Evolutionary conservation across 2,329 filamentous ascomycete genomes (phyloP).

Genomic region (Cryoendolithus antarcticus): DNA sequence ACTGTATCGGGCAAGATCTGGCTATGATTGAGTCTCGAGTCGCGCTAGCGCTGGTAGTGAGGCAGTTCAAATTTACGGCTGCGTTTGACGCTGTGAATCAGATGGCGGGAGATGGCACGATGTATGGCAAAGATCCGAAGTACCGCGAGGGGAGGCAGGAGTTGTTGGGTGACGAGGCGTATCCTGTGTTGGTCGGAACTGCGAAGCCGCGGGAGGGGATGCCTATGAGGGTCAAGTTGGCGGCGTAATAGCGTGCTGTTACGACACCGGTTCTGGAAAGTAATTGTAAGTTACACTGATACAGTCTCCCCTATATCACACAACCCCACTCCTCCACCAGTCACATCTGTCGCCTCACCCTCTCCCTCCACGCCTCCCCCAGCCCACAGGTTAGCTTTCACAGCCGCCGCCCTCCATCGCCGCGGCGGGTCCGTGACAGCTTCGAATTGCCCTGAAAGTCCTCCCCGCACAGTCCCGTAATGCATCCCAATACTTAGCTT

Average conservation of each 20-base stretch:
- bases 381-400: conserved; percentile 26
- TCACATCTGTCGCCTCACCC: conserved; percentile 20
- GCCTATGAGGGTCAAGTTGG: conserved; percentile 11
- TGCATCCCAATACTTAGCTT: conserved; percentile 41
- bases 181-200: conserved; percentile 17
- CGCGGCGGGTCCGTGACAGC: conserved; percentile 36
- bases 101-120: conserved; percentile 22
- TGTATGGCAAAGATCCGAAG: conserved; percentile 12
- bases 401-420: conserved; percentile 32
- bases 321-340: conserved; percentile 24
- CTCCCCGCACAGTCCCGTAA: conserved; percentile 37
- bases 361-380: conserved; percentile 20
- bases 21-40: conserved; percentile 39
- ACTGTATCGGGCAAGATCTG: conserved; percentile 44
- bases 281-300: conserved; percentile 18
- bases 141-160: conserved; percentile 14
- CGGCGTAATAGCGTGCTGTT: no score
- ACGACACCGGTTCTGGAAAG: no score
- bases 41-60: conserved; percentile 34
- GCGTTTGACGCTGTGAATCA: conserved; percentile 22
- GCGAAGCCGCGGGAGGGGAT: conserved; percentile 21
- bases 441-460: conserved; percentile 34
- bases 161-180: conserved; percentile 17
- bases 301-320: conserved; percentile 39
- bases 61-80: conserved; percentile 37